Conservation (phyloP, 108 stramenopile genomes). For the Bacterosira constricta region DNA sequence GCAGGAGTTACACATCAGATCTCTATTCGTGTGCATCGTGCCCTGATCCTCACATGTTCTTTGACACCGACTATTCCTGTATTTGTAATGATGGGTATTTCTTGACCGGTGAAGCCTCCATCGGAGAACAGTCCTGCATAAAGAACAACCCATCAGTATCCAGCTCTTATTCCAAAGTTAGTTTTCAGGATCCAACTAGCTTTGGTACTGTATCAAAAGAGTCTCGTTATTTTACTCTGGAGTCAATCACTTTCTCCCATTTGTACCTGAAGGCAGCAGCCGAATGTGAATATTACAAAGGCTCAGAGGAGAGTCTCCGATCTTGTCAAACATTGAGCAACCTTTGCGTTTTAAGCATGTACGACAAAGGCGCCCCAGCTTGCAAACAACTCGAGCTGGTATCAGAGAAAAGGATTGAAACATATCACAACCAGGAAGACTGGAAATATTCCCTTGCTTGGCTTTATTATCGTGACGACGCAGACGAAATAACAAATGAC, state of each 20-base stretch:
- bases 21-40: conserved; percentile 53
- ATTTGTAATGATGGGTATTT: conserved; percentile 51
- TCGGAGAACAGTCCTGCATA: conserved; percentile 55
- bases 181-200: conserved; percentile 19
- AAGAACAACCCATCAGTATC: conserved; percentile 19
- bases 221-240: conserved; percentile 6
- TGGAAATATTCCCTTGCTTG: conserved; percentile 69
- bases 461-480: conserved; percentile 60
- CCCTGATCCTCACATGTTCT: conserved; percentile 69
- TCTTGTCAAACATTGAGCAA: conserved; percentile 72
- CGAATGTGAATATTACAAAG: conserved; percentile 54
- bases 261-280: conserved; percentile 50
- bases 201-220: not conserved
- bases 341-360: conserved; percentile 72
- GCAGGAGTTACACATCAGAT: conserved; percentile 38
- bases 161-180: conserved; percentile 23
- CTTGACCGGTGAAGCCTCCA: conserved; percentile 47
- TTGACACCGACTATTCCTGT: conserved; percentile 49
- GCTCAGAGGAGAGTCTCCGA: conserved; percentile 1
- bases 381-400: conserved; percentile 53
- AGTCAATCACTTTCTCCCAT: conserved; percentile 58
- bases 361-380: conserved; percentile 50
- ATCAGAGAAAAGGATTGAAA: conserved; percentile 4
- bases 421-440: conserved; percentile 34
- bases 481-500: conserved; percentile 43